These are phyloP conservation scores for Austroboletus olivaceoglutinosus DNA, from an alignment of 1,284 basidiomycete genomes.

Conservation along the genomic window DNA sequence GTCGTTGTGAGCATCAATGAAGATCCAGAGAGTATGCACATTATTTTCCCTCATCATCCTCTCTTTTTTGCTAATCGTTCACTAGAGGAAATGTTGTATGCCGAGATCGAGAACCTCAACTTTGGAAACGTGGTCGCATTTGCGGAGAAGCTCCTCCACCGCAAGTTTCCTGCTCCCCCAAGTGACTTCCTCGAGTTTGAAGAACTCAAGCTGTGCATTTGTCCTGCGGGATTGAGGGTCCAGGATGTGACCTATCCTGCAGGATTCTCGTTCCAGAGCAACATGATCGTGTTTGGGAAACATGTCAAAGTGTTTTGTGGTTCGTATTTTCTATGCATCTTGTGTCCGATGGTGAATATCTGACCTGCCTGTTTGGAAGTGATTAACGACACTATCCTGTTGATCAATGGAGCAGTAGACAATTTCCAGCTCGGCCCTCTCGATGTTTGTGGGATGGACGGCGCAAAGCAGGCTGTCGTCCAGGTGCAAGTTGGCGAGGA, in stretches of 20 bases:
- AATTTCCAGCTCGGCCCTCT: constrained; percentile 7
- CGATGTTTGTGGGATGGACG: constrained; percentile 2
- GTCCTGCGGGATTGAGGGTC: background rate
- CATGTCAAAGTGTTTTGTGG: constrained; percentile 2
- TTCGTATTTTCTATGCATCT: background rate
- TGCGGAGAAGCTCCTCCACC: constrained; percentile 5
- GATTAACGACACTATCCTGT: background rate
- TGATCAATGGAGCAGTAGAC: constrained; percentile 4
- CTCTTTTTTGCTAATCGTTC: background rate
- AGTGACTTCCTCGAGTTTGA: constrained; percentile 10
- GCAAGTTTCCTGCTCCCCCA: constrained; percentile 4
- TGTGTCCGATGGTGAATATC: background rate
- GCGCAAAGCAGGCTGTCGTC: constrained; percentile 4
- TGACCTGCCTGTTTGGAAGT: background rate
- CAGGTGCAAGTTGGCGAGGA: constrained; percentile 7
- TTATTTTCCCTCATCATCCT: no score
- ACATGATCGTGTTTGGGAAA: constrained; percentile 9
- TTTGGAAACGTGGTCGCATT: constrained; percentile 8
- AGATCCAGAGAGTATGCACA: constrained; percentile 5
- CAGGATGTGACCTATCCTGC: constrained; percentile 5
- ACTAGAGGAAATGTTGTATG: constrained; percentile 8
- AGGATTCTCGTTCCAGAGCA: constrained; percentile 9
- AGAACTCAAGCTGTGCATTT: constrained; percentile 1
- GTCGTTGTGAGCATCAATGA: constrained; percentile 7
- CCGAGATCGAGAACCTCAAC: constrained; percentile 9